Evolutionary conservation across 805 yeast species (phyloP), one percentile per base, ranked within the genome.

Genomic region (Saturnispora serradocipensis): DNA sequence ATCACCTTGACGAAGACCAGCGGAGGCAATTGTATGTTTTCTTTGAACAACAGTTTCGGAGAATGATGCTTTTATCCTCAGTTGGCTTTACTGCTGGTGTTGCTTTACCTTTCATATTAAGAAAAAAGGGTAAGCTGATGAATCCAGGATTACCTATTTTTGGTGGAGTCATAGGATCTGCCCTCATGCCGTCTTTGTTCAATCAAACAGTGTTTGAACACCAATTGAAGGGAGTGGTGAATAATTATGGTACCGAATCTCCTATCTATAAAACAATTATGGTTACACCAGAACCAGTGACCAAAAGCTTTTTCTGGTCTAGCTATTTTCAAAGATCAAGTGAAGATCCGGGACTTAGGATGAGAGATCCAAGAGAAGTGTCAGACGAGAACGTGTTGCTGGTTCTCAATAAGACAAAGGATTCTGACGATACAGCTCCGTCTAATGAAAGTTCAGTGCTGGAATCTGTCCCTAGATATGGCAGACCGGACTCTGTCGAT

Each of bases 351-450:
- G 72, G 70, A 20, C 71, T 71, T 46, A 69, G 76, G 38, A 65
- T 83, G 56, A 76, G 75, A 50, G 84, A 83, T 59, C 89, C 89
- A 5, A 67, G 73, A 58, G 59, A 60, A 0, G 58, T 55, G 20
- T 48, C 20, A 5, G 50, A 48, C 30, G 40, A 52, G 0, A 48
- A 45, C 43, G 18, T 34, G 11, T 35, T 46, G 16, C 42, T 47
- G 35, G 42, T 43, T 22, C 11, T 40, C n/a, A 25, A 40, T 28
- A 45, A 45, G 20, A 20, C 46, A 13, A n/a, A 5, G 10, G 18
- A 27, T 15, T 8, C 15, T 22, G n/a, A 38, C 4, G 30, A 46
- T 10, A 8, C 30, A 15, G 22, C 10, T 9, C 5, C 20, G 24
- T 8, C 22, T 11, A 38, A 18, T 6, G 13, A 7, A 11, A 18